Percentiles rank a stretch among this genome's conserved stretches.
These are phyloP conservation scores for Tilletia walkeri DNA, from an alignment of 1,284 basidiomycete species.

Conservation along the genomic window DNA sequence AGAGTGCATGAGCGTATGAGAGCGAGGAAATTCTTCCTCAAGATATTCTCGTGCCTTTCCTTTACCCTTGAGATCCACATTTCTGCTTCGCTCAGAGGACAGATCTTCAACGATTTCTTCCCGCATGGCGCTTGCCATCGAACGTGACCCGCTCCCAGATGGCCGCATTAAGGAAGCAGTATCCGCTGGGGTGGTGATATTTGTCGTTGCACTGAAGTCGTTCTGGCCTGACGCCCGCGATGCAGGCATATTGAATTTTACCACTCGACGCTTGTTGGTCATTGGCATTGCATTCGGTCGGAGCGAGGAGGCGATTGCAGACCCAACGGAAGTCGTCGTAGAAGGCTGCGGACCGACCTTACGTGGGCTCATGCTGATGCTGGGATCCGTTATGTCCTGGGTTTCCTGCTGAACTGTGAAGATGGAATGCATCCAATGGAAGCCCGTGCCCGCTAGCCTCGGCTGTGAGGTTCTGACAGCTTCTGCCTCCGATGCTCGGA, in stretches of 20 bases:
- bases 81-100: too few relatives aligned
- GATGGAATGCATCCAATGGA: too few relatives aligned
- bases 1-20: neutral
- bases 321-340: neutral
- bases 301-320: neutral
- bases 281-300: neutral
- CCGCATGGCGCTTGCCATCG: neutral
- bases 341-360: neutral
- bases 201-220: neutral
- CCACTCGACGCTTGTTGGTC: neutral
- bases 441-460: too few relatives aligned
- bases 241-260: neutral
- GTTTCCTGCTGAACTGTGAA: neutral
- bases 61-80: neutral
- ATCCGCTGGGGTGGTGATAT: constrained; percentile 1
- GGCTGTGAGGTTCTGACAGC: too few relatives aligned
- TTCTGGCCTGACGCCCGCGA: neutral
- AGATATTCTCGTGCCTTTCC: neutral
- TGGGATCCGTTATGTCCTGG: constrained; percentile 1
- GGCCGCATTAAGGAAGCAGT: neutral
- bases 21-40: neutral
- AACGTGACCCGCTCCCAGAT: neutral
- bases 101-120: neutral
- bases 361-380: neutral
- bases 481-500: too few relatives aligned